Conservation (phyloP, 2,329 filamentous ascomycete species). For the Trichophyton benhamiae region DNA sequence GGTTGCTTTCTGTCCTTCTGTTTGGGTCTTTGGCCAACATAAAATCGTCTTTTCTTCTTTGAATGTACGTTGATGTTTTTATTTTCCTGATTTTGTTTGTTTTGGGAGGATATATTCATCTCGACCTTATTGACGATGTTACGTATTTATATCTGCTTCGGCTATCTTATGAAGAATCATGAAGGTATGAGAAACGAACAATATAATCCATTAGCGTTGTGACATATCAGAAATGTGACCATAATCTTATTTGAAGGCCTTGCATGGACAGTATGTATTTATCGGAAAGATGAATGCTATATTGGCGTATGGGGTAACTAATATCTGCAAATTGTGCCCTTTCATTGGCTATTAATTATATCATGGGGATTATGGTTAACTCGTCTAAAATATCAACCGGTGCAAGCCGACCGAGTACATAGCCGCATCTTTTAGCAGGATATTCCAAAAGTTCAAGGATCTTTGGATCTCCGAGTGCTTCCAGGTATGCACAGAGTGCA, state of each 20-base stretch:
- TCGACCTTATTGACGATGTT: neutral
- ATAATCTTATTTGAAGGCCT: neutral
- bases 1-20: neutral
- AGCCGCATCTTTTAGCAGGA: conserved; percentile 25
- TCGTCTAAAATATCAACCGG: neutral
- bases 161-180: neutral
- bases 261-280: neutral
- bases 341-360: neutral
- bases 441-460: conserved; percentile 23
- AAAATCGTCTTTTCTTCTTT: neutral
- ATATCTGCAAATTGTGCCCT: neutral
- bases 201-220: neutral
- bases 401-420: conserved; percentile 11
- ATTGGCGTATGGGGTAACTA: neutral
- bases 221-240: neutral
- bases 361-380: neutral
- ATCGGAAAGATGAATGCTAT: neutral
- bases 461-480: conserved; percentile 19
- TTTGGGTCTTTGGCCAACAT: neutral
- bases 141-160: neutral
- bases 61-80: neutral
- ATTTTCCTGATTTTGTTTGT: neutral
- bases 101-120: neutral
- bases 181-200: neutral
- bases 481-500: conserved; percentile 28